phyloP scores from a whole-genome alignment of 176 grass and related monocot species.

The Raddia guianensis region DNA sequence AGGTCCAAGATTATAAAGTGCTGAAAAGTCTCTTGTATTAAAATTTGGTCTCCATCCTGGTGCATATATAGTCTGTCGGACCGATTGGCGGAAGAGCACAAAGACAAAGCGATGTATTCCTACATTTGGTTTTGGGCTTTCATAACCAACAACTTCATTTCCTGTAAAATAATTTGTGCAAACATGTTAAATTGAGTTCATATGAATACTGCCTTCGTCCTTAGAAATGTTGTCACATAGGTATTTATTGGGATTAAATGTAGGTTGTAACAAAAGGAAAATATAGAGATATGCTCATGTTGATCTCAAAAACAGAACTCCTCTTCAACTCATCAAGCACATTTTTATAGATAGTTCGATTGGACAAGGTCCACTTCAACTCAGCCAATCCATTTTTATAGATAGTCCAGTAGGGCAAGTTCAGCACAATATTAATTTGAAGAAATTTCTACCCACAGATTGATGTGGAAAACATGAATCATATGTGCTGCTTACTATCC shows the following conservation, averaged over 20 bases:
- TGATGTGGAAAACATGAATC: conserved; percentile 27
- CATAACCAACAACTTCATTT: conserved; percentile 87
- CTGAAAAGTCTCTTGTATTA: conserved; percentile 90
- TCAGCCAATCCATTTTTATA: conserved; percentile 1
- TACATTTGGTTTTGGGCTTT: conserved; percentile 89
- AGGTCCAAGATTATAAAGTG: conserved; percentile 75
- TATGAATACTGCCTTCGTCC: conserved; percentile 24
- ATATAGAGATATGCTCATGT: background rate
- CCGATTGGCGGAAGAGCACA: conserved; percentile 81
- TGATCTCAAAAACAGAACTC: conserved; percentile 18
- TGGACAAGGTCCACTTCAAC: background rate
- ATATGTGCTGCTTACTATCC: background rate
- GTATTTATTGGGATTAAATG: background rate
- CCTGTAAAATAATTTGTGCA: conserved; percentile 56
- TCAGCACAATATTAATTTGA: conserved; percentile 3
- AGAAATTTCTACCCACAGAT: conserved; percentile 19
- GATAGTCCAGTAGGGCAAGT: background rate
- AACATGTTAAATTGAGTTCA: conserved; percentile 34
- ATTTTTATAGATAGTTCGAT: background rate
- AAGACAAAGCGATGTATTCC: conserved; percentile 97
- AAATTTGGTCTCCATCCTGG: conserved; percentile 97
- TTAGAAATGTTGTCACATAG: background rate
- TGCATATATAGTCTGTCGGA: conserved; percentile 71
- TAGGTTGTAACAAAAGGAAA: background rate
- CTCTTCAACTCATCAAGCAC: background rate